A percentile compares a stretch with the other conserved stretches of the same genome.
Conservation (phyloP, 192 early-diverging fungal genomes). For the Podila horticola region DNA sequence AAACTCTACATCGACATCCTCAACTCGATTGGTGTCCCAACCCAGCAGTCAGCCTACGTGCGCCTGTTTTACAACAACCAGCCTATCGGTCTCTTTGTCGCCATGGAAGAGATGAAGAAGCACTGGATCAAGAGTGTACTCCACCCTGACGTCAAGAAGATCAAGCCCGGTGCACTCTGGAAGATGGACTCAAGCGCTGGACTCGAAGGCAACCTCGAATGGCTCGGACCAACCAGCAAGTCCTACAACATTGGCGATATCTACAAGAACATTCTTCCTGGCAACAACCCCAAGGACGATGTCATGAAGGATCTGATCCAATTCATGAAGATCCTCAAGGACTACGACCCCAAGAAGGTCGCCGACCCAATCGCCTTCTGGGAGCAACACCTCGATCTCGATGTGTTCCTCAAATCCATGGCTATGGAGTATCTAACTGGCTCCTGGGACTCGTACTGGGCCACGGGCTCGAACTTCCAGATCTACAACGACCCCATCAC, state of each 20-base stretch:
- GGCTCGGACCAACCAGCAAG: constrained; percentile 29
- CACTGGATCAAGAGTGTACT: constrained; percentile 29
- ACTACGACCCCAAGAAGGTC: constrained; percentile 22
- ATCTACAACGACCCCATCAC: constrained; percentile 50
- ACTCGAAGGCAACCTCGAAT: constrained; percentile 42
- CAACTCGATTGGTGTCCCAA: constrained; percentile 44
- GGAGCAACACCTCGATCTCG: constrained; percentile 34
- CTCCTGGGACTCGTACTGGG: constrained; percentile 56
- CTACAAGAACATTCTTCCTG: constrained; percentile 40
- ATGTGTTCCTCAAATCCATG: constrained; percentile 36
- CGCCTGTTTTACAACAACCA: constrained; percentile 47
- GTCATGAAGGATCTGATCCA: constrained; percentile 37
- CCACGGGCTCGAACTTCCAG: constrained; percentile 52
- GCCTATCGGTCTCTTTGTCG: constrained; percentile 50
- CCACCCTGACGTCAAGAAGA: constrained; percentile 38
- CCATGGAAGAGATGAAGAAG: constrained; percentile 52
- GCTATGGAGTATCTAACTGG: constrained; percentile 53
- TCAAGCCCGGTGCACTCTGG: constrained; percentile 39
- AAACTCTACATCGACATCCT: constrained; percentile 56
- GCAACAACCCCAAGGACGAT: constrained; percentile 23
- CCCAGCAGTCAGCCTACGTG: constrained; percentile 45
- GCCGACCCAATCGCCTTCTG: constrained; percentile 29
- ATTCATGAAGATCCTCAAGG: constrained; percentile 46
- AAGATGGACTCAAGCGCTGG: constrained; percentile 40
- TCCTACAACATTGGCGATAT: constrained; percentile 34